These are phyloP conservation scores for Carex parvula DNA, from an alignment of 176 grass and related monocot species.

Conservation along the genomic window DNA sequence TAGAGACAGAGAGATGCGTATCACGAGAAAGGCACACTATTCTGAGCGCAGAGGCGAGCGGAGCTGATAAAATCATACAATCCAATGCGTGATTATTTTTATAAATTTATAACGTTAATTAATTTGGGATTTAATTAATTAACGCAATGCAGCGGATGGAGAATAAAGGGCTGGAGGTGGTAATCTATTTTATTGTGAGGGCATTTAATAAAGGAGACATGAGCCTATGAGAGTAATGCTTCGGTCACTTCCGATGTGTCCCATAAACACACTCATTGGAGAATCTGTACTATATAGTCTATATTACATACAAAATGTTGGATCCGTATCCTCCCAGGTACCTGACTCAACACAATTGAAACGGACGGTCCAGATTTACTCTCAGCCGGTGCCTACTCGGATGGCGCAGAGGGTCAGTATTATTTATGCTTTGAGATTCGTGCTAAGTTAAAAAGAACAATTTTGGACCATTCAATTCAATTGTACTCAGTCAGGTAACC, in stretches of 20 bases:
- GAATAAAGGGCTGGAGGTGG: slow-evolving; percentile 29
- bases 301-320: neutral
- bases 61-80: slow-evolving; percentile 26
- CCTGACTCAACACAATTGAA: no score
- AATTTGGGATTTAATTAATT: slow-evolving; percentile 19
- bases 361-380: no score
- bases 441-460: no score
- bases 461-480: no score
- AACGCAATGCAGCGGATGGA: slow-evolving; percentile 10
- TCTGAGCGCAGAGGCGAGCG: slow-evolving; percentile 15
- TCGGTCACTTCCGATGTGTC: neutral
- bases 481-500: no score
- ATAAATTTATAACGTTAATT: neutral
- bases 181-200: slow-evolving; percentile 4
- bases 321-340: no score
- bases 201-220: neutral
- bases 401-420: no score
- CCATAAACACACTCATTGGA: neutral
- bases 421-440: no score
- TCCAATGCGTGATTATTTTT: neutral
- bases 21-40: slow-evolving; percentile 26
- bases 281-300: neutral
- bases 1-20: slow-evolving; percentile 28
- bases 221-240: neutral
- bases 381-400: no score